Base-by-base conservation (phyloP, 129 eudicot species). In the Flaveria ramosissima region DNA sequence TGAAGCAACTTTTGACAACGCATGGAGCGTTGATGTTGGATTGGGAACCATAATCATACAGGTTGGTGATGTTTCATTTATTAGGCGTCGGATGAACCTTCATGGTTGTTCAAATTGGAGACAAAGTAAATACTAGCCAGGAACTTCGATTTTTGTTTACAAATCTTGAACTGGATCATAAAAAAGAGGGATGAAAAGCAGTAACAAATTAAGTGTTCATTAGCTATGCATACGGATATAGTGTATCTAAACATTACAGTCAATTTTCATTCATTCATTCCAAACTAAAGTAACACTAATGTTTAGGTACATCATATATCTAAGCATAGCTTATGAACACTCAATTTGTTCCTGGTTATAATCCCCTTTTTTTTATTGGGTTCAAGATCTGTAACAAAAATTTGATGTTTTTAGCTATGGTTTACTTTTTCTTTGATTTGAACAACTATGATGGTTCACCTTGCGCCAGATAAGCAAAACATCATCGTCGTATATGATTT, bases 381-480 rank as follows among this genome's bases (percentile, higher is more conserved):
- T 47, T 47, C 52, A 13, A 13, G 52, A 47, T 47, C 6, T 47
- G 16, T 13, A 47, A 47, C 52, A 12, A 12, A 47, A 47, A 0
- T 13, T 47, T 2, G 15, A 12, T 47, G 4, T 47, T 47, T 3
- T n/a, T 52, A 45, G 24, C 52, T 77, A 84, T 80, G 82, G 63
- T 77, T 78, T 73, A 65, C n/a, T 32, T 71, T 60, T 39, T 26
- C 15, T 17, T 36, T 24, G 14, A 66, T 66, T 23, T 56, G 32
- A 80, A 36, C 43, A 74, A 79, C 83, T 47, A 92, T 92, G 98
- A 92, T 88, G 83, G 92, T 92, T 73, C 98, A 92, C 50, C 96
- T 96, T 4, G 71, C 74, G 24, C 88, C 96, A 6, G 69, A 71
- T 42, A 84, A 68, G 21, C 85, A 90, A 9, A 92, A 90, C 90